Percentiles rank a stretch among this genome's conserved stretches.
Conservation (phyloP, 2,329 filamentous ascomycete species). For the Clonostachys solani region DNA sequence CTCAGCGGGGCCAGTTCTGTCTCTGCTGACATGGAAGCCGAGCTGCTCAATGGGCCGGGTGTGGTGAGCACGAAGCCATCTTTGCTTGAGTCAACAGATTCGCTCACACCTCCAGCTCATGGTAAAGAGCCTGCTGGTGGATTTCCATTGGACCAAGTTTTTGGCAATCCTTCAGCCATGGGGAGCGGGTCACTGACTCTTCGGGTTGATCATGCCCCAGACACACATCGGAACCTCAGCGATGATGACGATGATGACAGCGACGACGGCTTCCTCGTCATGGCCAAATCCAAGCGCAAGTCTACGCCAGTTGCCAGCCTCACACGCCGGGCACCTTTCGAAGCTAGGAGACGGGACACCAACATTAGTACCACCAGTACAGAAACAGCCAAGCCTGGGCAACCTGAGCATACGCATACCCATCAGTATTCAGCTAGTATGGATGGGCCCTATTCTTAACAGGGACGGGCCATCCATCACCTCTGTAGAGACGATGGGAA, state of each 20-base stretch:
- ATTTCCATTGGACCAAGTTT: constrained; percentile 40
- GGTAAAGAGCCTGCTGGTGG: constrained; percentile 39
- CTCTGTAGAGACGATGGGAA: too few species aligned
- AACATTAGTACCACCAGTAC: constrained; percentile 58
- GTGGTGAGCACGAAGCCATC: constrained; percentile 33
- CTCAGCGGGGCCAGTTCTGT: constrained; percentile 62
- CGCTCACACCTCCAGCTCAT: constrained; percentile 48
- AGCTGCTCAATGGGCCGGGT: constrained; percentile 49
- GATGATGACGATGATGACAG: constrained; percentile 34
- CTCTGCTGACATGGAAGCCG: constrained; percentile 58
- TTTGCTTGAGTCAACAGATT: constrained; percentile 47
- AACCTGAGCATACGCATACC: too few species aligned
- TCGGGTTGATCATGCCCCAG: constrained; percentile 9
- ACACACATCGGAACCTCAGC: constrained; percentile 7
- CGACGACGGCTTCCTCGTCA: constrained; percentile 49
- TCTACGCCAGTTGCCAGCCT: constrained; percentile 5
- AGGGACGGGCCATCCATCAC: too few species aligned
- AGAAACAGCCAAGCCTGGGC: constrained; percentile 53
- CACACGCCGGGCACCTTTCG: constrained; percentile 15
- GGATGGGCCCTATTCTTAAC: too few species aligned
- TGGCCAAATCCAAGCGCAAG: constrained; percentile 48
- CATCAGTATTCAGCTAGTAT: too few species aligned
- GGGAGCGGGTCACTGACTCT: constrained; percentile 21
- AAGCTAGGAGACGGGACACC: constrained; percentile 49
- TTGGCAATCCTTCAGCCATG: constrained; percentile 22